A percentile compares a stretch with the other conserved stretches of the same genome.
Conservation (phyloP, 345 rosid species). For the Gossypium bickii region DNA sequence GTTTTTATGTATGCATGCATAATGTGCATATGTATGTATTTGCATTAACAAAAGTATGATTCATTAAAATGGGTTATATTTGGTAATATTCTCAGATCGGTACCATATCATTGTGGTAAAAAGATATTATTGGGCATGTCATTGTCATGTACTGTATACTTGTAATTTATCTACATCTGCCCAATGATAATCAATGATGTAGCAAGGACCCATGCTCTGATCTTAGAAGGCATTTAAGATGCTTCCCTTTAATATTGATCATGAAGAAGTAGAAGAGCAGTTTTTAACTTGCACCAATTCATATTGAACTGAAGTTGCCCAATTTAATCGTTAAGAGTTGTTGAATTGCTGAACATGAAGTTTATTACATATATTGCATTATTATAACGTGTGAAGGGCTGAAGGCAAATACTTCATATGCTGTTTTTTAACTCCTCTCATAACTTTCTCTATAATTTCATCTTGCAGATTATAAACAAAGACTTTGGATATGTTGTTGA, state of each 20-base stretch:
- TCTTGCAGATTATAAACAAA: constrained; percentile 69
- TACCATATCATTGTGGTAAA: too few species aligned
- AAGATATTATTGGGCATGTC: too few species aligned
- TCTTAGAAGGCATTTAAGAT: not conserved
- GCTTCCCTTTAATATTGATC: not conserved
- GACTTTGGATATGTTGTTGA: constrained; percentile 65
- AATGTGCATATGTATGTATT: not conserved
- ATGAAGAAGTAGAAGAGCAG: not conserved
- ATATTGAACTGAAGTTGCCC: not conserved
- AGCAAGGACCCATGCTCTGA: not conserved
- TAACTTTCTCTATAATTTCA: constrained; percentile 1
- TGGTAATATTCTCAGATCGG: not conserved
- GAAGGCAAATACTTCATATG: not conserved
- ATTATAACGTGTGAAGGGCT: not conserved
- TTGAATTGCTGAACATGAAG: not conserved
- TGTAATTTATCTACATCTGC: not conserved
- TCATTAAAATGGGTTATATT: not conserved
- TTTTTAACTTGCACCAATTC: not conserved
- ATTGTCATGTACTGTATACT: not conserved
- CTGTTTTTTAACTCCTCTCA: not conserved
- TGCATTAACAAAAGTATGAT: not conserved
- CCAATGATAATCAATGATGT: not conserved
- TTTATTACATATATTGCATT: not conserved
- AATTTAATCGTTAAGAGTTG: not conserved
- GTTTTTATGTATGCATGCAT: not conserved